Base-by-base conservation (phyloP, 2,329 filamentous ascomycete genomes). In the Fusarium sulawesiense region DNA sequence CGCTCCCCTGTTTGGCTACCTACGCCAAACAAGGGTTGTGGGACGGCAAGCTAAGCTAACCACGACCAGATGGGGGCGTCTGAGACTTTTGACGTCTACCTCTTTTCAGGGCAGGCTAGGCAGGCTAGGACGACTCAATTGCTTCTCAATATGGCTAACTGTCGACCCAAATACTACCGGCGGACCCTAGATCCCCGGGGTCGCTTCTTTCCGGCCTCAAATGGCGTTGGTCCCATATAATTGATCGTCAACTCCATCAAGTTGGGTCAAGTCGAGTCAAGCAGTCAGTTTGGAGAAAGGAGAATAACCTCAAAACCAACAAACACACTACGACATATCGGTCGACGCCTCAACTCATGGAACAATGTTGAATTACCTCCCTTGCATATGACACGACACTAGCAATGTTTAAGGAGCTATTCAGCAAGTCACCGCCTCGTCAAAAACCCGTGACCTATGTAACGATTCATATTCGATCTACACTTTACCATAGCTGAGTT, bases 1-100 rank as follows among this genome's bases (percentile, higher is more conserved):
- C 71, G 69, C 70, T 73, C 66, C 72, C 73, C 63, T 75, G 73
- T 66, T 54, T 69, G 68, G 70, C 59, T 51, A 57, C 41, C 67
- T 61, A 69, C 73, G 46, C 61, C 69, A 60, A 55, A 55, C 56
- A 60, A 70, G 66, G 70, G 58, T 48, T 42, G 63, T 70, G 60
- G 58, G 53, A 56, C 64, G 27, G 40, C 44, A 32, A 54, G 44
- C 29, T 47, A 54, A 55, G 64, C 67, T 70, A 64, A 34, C 29
- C 56, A 45, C 45, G 18, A 55, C 45, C 56, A 45, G 60, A 47
- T 57, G 59, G 59, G 60, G 60, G 46, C 58, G 54, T 41, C 57
- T 67, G 48, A 70, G 67, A 71, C 58, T 46, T 68, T 71, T 71
- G 68, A 66, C 54, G 41, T 71, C 47, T 55, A 62, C 64, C 29